Conservation (phyloP, 1,139 yeast species). For the Geotrichum carabidarum region DNA sequence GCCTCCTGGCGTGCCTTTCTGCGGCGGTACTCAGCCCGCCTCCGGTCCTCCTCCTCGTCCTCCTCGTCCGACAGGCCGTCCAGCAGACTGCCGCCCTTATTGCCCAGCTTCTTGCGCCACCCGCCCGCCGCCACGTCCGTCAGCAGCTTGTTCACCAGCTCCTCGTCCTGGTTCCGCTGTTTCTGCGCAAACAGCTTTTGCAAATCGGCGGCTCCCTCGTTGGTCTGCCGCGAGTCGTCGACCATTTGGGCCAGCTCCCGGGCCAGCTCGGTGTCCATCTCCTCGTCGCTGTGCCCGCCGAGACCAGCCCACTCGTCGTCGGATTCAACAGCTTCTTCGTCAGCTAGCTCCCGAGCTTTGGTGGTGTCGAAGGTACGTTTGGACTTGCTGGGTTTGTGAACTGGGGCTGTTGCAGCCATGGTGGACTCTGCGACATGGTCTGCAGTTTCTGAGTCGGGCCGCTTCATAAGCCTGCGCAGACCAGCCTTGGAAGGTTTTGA, state of each 20-base stretch:
- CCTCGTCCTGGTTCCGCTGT: slow-evolving; percentile 63
- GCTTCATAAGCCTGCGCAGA: slow-evolving; percentile 4
- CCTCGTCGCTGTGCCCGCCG: slow-evolving; percentile 78
- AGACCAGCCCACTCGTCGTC: slow-evolving; percentile 94
- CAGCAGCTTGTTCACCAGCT: slow-evolving; percentile 65
- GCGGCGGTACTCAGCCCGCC: slow-evolving; percentile 32
- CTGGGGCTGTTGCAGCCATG: background rate
- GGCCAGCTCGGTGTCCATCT: slow-evolving; percentile 43
- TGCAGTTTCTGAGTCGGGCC: background rate
- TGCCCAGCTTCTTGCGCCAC: slow-evolving; percentile 58
- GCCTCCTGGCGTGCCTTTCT: slow-evolving; percentile 49
- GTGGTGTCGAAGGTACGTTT: slow-evolving; percentile 23
- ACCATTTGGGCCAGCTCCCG: slow-evolving; percentile 67
- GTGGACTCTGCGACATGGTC: background rate
- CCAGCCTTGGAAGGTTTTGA: background rate
- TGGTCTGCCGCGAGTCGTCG: slow-evolving; percentile 54
- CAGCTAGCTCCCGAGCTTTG: slow-evolving; percentile 59
- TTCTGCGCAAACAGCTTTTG: slow-evolving; percentile 60
- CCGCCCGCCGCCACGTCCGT: slow-evolving; percentile 82
- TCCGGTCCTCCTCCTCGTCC: slow-evolving; percentile 48
- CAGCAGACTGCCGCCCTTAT: slow-evolving; percentile 57
- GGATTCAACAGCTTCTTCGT: slow-evolving; percentile 90
- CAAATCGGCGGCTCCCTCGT: slow-evolving; percentile 55
- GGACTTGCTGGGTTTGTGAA: slow-evolving; percentile 1
- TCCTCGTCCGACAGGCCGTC: slow-evolving; percentile 57